Evolutionary conservation across 345 rosid genomes (phyloP).

Genomic region (Heritiera littoralis): DNA sequence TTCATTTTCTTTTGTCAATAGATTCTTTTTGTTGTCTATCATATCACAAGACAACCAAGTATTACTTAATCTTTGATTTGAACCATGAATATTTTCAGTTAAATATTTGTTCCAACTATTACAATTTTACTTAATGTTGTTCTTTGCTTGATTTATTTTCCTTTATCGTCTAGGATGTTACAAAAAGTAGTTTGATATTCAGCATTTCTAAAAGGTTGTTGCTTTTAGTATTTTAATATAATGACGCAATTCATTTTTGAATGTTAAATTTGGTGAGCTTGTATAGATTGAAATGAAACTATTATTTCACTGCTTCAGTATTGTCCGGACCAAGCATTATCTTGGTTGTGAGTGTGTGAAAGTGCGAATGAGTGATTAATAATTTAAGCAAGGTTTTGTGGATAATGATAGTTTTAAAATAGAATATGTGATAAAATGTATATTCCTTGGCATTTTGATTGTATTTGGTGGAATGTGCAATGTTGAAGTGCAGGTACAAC

Average conservation of each 20-base stretch:
- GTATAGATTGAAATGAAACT: not conserved
- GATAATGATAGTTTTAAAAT: too few relatives aligned
- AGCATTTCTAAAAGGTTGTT: not conserved
- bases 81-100: not conserved
- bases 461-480: not conserved
- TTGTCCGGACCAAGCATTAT: not conserved
- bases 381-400: not conserved
- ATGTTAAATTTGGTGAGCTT: not conserved
- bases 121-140: not conserved
- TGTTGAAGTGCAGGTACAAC: conserved; percentile 7
- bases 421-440: not conserved
- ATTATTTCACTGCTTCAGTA: not conserved
- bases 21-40: not conserved
- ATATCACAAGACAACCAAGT: not conserved
- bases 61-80: not conserved
- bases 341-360: not conserved
- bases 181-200: not conserved
- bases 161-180: not conserved
- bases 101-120: not conserved
- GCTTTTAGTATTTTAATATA: not conserved
- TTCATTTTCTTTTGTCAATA: not conserved
- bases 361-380: too few relatives aligned
- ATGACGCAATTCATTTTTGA: not conserved
- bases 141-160: not conserved
- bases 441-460: not conserved